Conservation (phyloP, 1,139 yeast genomes). For the Taiozyma sp. region DNA sequence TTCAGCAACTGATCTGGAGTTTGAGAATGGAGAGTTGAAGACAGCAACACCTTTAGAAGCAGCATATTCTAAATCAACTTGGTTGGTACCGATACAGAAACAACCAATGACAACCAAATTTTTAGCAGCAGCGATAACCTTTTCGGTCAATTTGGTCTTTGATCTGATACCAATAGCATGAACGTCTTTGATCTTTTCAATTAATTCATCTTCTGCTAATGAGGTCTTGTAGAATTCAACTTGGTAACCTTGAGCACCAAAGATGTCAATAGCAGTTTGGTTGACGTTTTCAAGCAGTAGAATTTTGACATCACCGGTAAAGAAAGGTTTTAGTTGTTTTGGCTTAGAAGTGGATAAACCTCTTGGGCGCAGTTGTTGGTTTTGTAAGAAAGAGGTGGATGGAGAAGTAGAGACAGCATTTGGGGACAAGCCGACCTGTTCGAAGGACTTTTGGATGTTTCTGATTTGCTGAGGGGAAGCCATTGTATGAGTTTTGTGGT, state of each 20-base stretch:
- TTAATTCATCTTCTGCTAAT: constrained; percentile 86
- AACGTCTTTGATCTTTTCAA: constrained; percentile 88
- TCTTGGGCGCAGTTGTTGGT: constrained; percentile 28
- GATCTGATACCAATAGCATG: constrained; percentile 99
- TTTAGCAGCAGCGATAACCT: constrained; percentile 77
- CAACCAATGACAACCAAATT: constrained; percentile 92
- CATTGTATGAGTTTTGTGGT: constrained; percentile 32
- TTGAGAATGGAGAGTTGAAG: constrained; percentile 97
- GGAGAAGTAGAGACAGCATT: constrained; percentile 80
- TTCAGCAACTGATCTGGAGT: constrained; percentile 98
- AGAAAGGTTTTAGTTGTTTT: constrained; percentile 81
- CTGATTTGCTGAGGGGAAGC: constrained; percentile 68
- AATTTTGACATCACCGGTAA: constrained; percentile 89
- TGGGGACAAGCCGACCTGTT: constrained; percentile 52
- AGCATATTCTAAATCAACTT: constrained; percentile 89
- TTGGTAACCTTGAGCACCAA: constrained; percentile 90
- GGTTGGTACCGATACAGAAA: constrained; percentile 99
- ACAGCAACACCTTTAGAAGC: constrained; percentile 94
- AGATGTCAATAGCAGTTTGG: constrained; percentile 82
- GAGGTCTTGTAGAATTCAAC: constrained; percentile 92
- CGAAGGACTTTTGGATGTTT: constrained; percentile 47
- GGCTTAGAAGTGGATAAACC: constrained; percentile 34
- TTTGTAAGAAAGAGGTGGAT: constrained; percentile 35
- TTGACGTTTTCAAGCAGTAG: constrained; percentile 90
- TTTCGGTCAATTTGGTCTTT: constrained; percentile 83